Base-by-base conservation (phyloP, 108 stramenopile species). In the Aureococcus anophagefferens region DNA sequence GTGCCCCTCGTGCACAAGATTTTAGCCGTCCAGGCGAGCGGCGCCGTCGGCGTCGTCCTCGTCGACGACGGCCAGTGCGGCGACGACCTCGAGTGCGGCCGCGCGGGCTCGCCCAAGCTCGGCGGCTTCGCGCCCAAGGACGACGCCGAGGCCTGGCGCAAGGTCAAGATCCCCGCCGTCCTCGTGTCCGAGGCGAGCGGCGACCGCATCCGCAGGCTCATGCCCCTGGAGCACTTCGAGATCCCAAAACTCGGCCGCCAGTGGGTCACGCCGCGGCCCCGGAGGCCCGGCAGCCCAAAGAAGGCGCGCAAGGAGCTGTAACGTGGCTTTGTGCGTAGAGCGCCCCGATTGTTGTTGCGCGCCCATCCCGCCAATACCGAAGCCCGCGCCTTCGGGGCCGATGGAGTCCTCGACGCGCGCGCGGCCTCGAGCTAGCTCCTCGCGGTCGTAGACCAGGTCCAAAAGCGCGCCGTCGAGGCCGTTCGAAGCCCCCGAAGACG, bases 21-120 rank as follows among this genome's bases (percentile, higher is more conserved):
- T 11, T 11, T 59, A 1, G 21, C 17, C 25, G 51, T 28, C 21
- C 51, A 59, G 25, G 51, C 4, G 25, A 11, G 7, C 51, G 51
- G 51, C 51, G 51, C 51, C 51, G 51, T 59, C 51, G 51, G 51
- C 51, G 25, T 59, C 51, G 51, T 59, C 51, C 51, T 59, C 51
- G 51, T 59, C 51, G 51, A 59, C 25, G 51, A 59, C 51, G 51
- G 51, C 21, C 51, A 28, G 21, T 59, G 51, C 51, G 25, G 25
- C 21, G 17, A 5, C 40, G 40, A 25, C 25, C 51, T 59, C 17
- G 25, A 59, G 7, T 59, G 51, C 51, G 51, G 51, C 25, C 51
- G 51, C 51, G 25, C 13, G 7, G 51, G 51, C 51, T 59, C 51
- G 21, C 21, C 21, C 7, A 3, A 11, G 21, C 25, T 59, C 21